Evolutionary conservation across 768 basidiomycete species (phyloP).

Genomic region (Suillus cothurnatus): DNA sequence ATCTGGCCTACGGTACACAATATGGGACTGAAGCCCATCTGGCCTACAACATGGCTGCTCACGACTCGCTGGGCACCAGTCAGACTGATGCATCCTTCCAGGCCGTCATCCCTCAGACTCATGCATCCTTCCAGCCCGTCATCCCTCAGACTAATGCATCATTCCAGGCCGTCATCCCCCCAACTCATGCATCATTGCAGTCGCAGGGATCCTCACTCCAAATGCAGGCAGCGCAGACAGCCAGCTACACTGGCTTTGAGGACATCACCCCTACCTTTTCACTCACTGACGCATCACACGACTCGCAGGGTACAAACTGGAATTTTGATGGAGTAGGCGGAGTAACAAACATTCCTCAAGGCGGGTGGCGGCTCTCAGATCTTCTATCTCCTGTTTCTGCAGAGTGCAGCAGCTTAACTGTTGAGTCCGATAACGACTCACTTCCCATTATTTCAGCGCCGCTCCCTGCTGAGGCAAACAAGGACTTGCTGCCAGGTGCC

Average conservation of each 20-base stretch:
- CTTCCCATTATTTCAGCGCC: no score
- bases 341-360: no score
- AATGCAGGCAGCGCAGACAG: background rate
- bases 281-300: background rate
- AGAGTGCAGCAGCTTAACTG: background rate
- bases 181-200: background rate
- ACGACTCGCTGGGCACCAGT: background rate
- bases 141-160: no score
- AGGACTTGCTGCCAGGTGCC: no score
- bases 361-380: background rate
- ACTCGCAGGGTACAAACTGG: background rate
- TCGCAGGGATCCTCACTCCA: background rate
- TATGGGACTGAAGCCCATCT: background rate
- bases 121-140: no score
- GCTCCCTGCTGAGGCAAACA: no score
- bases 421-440: background rate
- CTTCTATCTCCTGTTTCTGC: background rate
- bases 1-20: background rate
- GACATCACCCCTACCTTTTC: background rate
- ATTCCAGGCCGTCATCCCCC: no score
- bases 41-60: background rate
- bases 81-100: no score
- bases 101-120: no score
- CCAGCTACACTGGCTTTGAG: background rate
- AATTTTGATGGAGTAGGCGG: no score